A percentile compares a stretch with the other conserved stretches of the same genome.
Conservation (phyloP, 345 rosid genomes). For the Populus davidiana region DNA sequence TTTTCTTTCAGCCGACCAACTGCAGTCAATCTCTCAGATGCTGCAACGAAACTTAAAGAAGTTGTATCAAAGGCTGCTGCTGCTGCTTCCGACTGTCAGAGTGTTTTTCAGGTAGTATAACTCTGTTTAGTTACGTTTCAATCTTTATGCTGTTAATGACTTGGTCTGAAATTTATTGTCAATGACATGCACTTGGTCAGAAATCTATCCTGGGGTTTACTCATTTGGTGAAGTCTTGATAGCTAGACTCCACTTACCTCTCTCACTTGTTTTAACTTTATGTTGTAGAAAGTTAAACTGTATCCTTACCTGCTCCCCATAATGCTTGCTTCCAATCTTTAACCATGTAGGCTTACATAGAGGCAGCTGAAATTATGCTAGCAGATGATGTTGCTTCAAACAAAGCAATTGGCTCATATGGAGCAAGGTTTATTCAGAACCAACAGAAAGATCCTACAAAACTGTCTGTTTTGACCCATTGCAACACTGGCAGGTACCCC, state of each 20-base stretch:
- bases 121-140: background rate
- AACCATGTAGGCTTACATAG: constrained; percentile 52
- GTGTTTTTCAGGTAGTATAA: constrained; percentile 53
- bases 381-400: constrained; percentile 87
- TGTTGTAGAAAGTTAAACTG: background rate
- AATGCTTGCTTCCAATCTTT: constrained; percentile 7
- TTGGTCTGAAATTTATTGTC: constrained; percentile 2
- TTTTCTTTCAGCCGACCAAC: constrained; percentile 73
- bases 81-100: constrained; percentile 33
- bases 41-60: constrained; percentile 70
- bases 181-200: too few relatives aligned
- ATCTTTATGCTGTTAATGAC: background rate
- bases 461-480: constrained; percentile 80
- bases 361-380: constrained; percentile 85
- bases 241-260: background rate
- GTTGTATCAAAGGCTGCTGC: constrained; percentile 47
- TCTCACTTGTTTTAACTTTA: background rate
- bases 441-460: constrained; percentile 38
- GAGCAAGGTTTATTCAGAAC: constrained; percentile 55
- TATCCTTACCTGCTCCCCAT: background rate
- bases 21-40: constrained; percentile 87
- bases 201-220: too few relatives aligned
- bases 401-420: constrained; percentile 77
- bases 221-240: too few relatives aligned
- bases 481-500: constrained; percentile 90